A percentile compares a stretch with the other conserved stretches of the same genome.
phyloP scores from a whole-genome alignment of 129 eudicot species.

The Lactuca saligna region DNA sequence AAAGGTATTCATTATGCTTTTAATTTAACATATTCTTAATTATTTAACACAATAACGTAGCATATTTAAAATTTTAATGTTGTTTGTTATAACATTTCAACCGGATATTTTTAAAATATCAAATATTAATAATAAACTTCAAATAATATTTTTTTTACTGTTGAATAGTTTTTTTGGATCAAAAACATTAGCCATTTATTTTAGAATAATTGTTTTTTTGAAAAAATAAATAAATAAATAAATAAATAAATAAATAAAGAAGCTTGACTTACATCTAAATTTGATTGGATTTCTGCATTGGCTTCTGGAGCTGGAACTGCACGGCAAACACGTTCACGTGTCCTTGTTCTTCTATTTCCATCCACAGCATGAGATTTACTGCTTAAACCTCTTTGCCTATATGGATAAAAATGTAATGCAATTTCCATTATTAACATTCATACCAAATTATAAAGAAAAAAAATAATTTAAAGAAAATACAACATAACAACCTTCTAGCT shows the following conservation, averaged over 20 bases:
- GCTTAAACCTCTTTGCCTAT: slow-evolving; percentile 58
- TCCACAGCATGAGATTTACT: slow-evolving; percentile 54
- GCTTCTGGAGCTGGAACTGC: slow-evolving; percentile 77
- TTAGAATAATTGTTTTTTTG: too few relatives aligned
- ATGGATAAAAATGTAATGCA: background rate
- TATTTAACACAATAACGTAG: too few relatives aligned
- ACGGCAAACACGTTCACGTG: slow-evolving; percentile 47
- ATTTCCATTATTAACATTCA: slow-evolving; percentile 12
- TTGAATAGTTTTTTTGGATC: too few relatives aligned
- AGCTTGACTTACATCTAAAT: slow-evolving; percentile 56
- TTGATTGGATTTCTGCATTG: slow-evolving; percentile 70
- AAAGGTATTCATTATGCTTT: too few relatives aligned
- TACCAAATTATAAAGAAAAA: background rate
- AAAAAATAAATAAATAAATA: too few relatives aligned
- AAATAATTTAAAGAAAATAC: slow-evolving; percentile 12
- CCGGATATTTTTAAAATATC: too few relatives aligned
- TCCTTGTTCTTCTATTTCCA: slow-evolving; percentile 51
- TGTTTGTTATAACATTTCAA: too few relatives aligned
- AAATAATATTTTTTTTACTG: too few relatives aligned
- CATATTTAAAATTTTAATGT: too few relatives aligned
- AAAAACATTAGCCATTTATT: too few relatives aligned
- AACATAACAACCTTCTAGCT: slow-evolving; percentile 63
- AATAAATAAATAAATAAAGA: background rate
- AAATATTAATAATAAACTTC: too few relatives aligned
- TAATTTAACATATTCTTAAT: too few relatives aligned